phyloP scores from a whole-genome alignment of 495 filamentous ascomycete genomes.

The Hyaloscypha hepaticicola region DNA sequence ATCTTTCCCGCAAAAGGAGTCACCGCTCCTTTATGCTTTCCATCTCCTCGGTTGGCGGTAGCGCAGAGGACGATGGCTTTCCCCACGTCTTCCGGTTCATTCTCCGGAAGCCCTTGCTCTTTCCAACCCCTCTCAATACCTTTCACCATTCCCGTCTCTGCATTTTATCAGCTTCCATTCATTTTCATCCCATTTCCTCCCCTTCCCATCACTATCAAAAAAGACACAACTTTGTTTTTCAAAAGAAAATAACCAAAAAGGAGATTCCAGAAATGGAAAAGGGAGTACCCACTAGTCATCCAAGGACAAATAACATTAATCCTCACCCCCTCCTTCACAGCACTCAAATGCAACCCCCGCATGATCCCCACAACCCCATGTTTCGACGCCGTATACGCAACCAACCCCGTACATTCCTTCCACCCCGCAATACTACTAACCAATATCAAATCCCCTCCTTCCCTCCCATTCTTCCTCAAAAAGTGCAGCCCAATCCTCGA shows the following conservation, averaged over 20 bases:
- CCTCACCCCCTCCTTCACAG: conserved; percentile 34
- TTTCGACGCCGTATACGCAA: conserved; percentile 39
- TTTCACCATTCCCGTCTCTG: conserved; percentile 37
- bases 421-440: conserved; percentile 38
- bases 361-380: conserved; percentile 40
- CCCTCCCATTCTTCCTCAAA: conserved; percentile 30
- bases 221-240: no score
- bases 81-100: conserved; percentile 38
- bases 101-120: conserved; percentile 33
- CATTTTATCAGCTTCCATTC: not conserved
- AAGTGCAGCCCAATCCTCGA: conserved; percentile 37
- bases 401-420: conserved; percentile 39
- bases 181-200: no score
- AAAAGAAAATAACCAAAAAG: not conserved
- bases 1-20: conserved; percentile 36
- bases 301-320: conserved; percentile 43
- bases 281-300: conserved; percentile 40
- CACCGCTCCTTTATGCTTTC: conserved; percentile 30
- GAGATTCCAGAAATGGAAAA: not conserved
- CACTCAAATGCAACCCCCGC: conserved; percentile 35
- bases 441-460: conserved; percentile 38
- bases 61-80: conserved; percentile 35
- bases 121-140: conserved; percentile 41
- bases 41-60: conserved; percentile 29
- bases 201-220: no score